A percentile compares a stretch with the other conserved stretches of the same genome.
These are phyloP conservation scores for Fusarium brevicatenulatum DNA, from an alignment of 2,329 filamentous ascomycete genomes.

Conservation along the genomic window DNA sequence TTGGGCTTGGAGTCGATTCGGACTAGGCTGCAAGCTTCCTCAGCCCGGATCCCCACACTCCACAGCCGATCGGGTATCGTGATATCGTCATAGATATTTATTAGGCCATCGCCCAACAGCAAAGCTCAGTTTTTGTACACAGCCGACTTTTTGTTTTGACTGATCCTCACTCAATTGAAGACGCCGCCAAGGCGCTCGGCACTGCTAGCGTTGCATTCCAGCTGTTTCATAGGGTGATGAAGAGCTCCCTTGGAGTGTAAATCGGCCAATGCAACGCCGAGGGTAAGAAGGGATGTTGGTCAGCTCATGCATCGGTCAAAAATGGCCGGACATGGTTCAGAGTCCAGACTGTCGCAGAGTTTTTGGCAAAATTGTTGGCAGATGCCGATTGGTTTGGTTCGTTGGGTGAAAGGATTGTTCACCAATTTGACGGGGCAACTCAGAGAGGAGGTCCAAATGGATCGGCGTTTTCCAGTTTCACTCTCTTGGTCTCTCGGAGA, in stretches of 20 bases:
- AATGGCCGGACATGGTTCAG: constrained; percentile 15
- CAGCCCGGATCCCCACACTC: constrained; percentile 21
- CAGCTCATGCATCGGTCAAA: constrained; percentile 28
- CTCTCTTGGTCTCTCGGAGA: constrained; percentile 56
- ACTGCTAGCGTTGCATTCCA: constrained; percentile 28
- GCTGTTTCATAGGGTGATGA: constrained; percentile 2
- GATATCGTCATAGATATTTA: constrained; percentile 37
- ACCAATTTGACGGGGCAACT: constrained; percentile 33
- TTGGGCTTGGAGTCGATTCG: constrained; percentile 3
- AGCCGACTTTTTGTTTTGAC: constrained; percentile 4
- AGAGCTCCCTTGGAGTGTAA: constrained; percentile 10
- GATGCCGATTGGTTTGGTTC: constrained; percentile 17
- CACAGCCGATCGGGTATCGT: constrained; percentile 24
- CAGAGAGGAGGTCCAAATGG: constrained; percentile 59
- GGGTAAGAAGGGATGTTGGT: constrained; percentile 12
- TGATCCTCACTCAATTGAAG: constrained; percentile 14
- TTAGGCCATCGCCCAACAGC: constrained; percentile 13
- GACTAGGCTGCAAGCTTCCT: constrained; percentile 8
- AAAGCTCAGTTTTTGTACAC: constrained; percentile 8
- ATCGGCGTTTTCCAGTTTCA: constrained; percentile 58
- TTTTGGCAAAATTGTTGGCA: constrained; percentile 13
- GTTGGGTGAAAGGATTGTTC: not conserved
- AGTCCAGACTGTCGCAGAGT: not conserved
- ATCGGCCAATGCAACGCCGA: constrained; percentile 14
- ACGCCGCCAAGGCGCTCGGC: constrained; percentile 31